Evolutionary conservation across 495 filamentous ascomycete genomes (phyloP).

Genomic region (Glonium stellatum): DNA sequence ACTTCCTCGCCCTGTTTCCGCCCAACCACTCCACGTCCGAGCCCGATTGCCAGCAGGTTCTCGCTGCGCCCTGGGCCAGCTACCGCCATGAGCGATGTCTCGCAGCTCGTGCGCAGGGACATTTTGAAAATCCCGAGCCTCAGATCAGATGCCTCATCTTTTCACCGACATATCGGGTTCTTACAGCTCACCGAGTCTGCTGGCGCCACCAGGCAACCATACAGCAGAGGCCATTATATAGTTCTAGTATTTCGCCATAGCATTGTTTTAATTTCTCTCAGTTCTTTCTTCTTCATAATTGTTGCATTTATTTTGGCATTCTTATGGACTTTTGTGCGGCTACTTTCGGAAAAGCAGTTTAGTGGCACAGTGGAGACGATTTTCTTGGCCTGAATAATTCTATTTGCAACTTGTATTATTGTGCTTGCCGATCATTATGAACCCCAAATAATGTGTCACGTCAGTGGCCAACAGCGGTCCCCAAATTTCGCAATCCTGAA

Average conservation of each 20-base stretch:
- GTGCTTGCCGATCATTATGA: constrained; percentile 5
- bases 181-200: background rate
- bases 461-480: background rate
- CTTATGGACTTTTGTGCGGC: background rate
- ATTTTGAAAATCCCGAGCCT: background rate
- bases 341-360: background rate
- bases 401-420: background rate
- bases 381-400: background rate
- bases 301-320: background rate
- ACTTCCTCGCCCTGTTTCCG: background rate
- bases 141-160: background rate
- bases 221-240: background rate
- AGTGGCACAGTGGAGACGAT: background rate
- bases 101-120: background rate
- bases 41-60: background rate
- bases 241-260: background rate
- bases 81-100: background rate
- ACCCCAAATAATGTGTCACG: background rate
- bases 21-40: background rate
- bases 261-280: background rate
- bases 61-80: background rate
- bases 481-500: background rate
- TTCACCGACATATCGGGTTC: background rate
- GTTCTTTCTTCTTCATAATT: background rate
- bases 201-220: background rate